These are phyloP conservation scores for Lasiodiplodia sp. DNA, from an alignment of 2,329 filamentous ascomycete species.

Conservation along the genomic window DNA sequence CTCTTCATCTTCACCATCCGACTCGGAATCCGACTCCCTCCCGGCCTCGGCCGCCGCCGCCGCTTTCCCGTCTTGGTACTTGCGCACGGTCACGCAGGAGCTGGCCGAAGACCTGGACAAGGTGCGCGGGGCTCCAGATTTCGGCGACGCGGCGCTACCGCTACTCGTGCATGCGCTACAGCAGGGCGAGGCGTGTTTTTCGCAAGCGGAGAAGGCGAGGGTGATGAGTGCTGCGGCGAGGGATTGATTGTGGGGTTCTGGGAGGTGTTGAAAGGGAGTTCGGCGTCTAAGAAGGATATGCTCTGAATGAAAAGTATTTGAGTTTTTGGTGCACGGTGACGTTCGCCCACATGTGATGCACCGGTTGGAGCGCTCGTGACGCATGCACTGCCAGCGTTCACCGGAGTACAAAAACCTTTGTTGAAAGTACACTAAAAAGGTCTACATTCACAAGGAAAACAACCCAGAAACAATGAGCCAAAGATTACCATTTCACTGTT, in stretches of 20 bases:
- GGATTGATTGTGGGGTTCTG: not conserved
- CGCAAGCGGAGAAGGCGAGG: slow-evolving; percentile 58
- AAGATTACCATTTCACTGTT: too few species aligned
- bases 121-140: slow-evolving; percentile 73
- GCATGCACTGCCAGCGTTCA: not conserved
- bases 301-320: not conserved
- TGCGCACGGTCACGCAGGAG: slow-evolving; percentile 72
- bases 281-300: not conserved
- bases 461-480: too few species aligned
- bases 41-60: slow-evolving; percentile 12
- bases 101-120: slow-evolving; percentile 78
- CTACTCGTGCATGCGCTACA: slow-evolving; percentile 72
- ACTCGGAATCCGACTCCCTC: not conserved
- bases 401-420: not conserved
- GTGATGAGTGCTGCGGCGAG: slow-evolving; percentile 39
- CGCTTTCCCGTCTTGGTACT: slow-evolving; percentile 69
- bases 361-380: not conserved
- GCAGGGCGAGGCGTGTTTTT: slow-evolving; percentile 71
- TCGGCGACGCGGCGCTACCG: slow-evolving; percentile 68
- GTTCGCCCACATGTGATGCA: not conserved
- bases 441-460: too few species aligned
- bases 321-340: not conserved
- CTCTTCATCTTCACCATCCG: not conserved
- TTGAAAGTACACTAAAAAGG: too few species aligned
- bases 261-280: not conserved